Percentiles rank a stretch among this genome's conserved stretches.
These are phyloP conservation scores for Carallia brachiata DNA, from an alignment of 345 rosid genomes.

Conservation along the genomic window DNA sequence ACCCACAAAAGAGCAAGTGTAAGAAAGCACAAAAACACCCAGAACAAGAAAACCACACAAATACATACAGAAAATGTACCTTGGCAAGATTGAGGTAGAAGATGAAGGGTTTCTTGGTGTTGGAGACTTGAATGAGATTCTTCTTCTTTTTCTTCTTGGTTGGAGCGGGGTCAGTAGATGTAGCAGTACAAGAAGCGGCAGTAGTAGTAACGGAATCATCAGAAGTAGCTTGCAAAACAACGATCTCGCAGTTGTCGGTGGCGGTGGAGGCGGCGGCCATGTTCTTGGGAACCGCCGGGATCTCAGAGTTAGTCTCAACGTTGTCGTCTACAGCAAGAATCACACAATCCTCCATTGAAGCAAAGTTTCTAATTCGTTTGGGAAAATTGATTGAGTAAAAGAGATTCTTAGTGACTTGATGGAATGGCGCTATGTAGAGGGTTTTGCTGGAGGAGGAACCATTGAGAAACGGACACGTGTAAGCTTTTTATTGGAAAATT, in stretches of 20 bases:
- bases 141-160: conserved; percentile 21
- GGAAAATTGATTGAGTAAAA: background rate
- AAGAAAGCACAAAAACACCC: background rate
- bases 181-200: conserved; percentile 11
- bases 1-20: background rate
- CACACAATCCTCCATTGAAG: conserved; percentile 23
- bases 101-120: conserved; percentile 37
- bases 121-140: conserved; percentile 31
- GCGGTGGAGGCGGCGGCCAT: background rate
- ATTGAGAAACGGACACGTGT: background rate
- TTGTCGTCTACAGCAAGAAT: conserved; percentile 1
- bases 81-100: conserved; percentile 42
- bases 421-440: background rate
- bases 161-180: conserved; percentile 1
- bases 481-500: background rate
- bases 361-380: background rate
- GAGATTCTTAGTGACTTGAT: background rate
- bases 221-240: background rate
- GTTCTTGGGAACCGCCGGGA: conserved; percentile 10
- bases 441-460: background rate
- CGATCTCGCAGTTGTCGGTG: conserved; percentile 1
- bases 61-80: conserved; percentile 5
- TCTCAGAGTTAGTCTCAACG: background rate
- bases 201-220: background rate
- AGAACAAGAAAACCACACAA: background rate